A percentile compares a stretch with the other conserved stretches of the same genome.
Conservation (phyloP, 495 filamentous ascomycete genomes). For the Endocarpon pusillum region DNA sequence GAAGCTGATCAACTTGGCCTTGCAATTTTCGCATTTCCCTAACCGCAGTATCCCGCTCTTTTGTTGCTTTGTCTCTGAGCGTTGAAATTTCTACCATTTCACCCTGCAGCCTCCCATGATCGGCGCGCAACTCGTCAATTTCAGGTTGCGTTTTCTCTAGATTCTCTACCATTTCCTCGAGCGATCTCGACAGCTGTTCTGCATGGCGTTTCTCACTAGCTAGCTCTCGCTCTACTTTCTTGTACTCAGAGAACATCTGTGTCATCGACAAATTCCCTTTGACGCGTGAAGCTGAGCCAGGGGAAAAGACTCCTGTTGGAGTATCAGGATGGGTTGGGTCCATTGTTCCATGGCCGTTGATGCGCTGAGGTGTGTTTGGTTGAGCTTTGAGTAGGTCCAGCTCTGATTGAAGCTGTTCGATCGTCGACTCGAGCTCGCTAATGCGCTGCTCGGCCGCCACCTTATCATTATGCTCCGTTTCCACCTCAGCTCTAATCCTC, state of each 20-base stretch:
- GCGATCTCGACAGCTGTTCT: constrained; percentile 48
- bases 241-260: constrained; percentile 51
- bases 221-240: constrained; percentile 38
- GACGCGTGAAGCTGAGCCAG: constrained; percentile 37
- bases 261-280: constrained; percentile 41
- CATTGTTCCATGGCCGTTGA: constrained; percentile 31
- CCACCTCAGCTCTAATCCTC: constrained; percentile 57
- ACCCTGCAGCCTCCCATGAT: constrained; percentile 34
- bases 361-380: constrained; percentile 33
- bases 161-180: constrained; percentile 63
- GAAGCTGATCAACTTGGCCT: constrained; percentile 47
- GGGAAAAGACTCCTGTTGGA: constrained; percentile 37
- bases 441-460: constrained; percentile 50
- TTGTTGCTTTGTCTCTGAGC: constrained; percentile 36
- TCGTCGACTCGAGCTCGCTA: constrained; percentile 54
- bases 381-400: constrained; percentile 13
- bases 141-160: constrained; percentile 43
- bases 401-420: constrained; percentile 49
- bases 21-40: constrained; percentile 56
- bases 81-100: constrained; percentile 73
- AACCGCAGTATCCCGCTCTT: constrained; percentile 36
- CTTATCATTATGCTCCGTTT: constrained; percentile 61
- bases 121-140: constrained; percentile 39
- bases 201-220: constrained; percentile 50
- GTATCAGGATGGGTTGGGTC: constrained; percentile 33